These are phyloP conservation scores for Aleurites moluccanus DNA, from an alignment of 441 rosid genomes.

Conservation along the genomic window DNA sequence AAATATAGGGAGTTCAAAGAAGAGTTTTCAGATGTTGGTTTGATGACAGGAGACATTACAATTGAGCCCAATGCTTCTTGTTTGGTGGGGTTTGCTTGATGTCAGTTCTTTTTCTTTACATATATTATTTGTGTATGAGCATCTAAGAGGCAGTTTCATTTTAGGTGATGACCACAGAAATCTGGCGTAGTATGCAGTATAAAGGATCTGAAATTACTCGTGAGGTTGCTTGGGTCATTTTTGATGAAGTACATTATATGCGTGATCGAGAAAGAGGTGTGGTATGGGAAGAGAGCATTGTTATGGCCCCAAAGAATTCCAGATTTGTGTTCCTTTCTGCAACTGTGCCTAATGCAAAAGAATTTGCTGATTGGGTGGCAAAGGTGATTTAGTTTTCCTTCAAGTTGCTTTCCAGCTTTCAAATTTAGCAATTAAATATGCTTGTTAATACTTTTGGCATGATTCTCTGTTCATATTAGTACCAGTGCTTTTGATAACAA, in stretches of 20 bases:
- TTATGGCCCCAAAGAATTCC: conserved; percentile 96
- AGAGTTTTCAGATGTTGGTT: conserved; percentile 97
- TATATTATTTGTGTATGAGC: conserved; percentile 11
- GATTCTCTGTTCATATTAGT: neutral
- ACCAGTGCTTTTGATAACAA: neutral
- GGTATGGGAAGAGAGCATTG: conserved; percentile 99
- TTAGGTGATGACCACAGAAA: conserved; percentile 98
- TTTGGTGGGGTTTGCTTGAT: conserved; percentile 47
- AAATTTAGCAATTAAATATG: neutral
- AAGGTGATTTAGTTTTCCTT: conserved; percentile 50
- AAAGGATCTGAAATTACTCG: conserved; percentile 90
- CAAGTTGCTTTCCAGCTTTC: conserved; percentile 7
- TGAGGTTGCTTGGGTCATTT: conserved; percentile 97
- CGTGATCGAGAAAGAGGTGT: conserved; percentile 99
- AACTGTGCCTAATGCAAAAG: conserved; percentile 97
- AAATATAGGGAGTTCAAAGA: conserved; percentile 96
- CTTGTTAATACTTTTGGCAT: neutral
- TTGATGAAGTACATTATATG: conserved; percentile 99
- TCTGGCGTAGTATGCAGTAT: conserved; percentile 98
- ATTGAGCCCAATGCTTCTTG: conserved; percentile 97
- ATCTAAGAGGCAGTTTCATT: conserved; percentile 31
- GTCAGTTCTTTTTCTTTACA: neutral
- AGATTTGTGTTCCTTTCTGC: conserved; percentile 96
- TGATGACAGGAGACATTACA: conserved; percentile 98
- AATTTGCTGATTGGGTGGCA: conserved; percentile 99